These are phyloP conservation scores for Coniochaeta sp. DNA, from an alignment of 2,329 filamentous ascomycete genomes.

Conservation along the genomic window DNA sequence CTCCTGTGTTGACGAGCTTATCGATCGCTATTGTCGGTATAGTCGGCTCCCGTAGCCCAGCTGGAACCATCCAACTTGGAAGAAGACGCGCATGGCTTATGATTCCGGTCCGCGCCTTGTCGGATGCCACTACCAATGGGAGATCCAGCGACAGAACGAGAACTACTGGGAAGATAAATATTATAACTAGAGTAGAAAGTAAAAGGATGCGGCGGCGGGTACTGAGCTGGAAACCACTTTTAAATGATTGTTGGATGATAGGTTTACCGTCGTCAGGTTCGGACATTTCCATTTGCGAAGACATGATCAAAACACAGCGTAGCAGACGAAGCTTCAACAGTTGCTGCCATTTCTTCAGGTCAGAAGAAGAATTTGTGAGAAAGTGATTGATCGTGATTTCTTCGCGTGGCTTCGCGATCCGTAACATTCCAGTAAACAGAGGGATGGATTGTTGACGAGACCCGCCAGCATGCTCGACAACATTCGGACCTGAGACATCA, in stretches of 20 bases:
- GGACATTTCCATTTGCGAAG: background rate
- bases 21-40: conserved; percentile 5
- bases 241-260: background rate
- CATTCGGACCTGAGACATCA: background rate
- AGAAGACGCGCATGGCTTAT: background rate
- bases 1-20: conserved; percentile 16
- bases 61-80: background rate
- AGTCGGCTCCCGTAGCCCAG: background rate
- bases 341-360: background rate
- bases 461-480: background rate
- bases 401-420: background rate
- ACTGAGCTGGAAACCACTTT: background rate
- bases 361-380: background rate
- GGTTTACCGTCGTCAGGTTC: background rate
- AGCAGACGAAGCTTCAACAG: background rate
- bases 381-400: background rate
- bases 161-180: background rate
- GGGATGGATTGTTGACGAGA: background rate
- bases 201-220: background rate
- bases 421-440: background rate
- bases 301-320: background rate
- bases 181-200: background rate
- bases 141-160: background rate
- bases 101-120: background rate
- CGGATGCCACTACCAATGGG: background rate